These are phyloP conservation scores for Infundibulicybe gibba DNA, from an alignment of 768 basidiomycete species.

Conservation along the genomic window DNA sequence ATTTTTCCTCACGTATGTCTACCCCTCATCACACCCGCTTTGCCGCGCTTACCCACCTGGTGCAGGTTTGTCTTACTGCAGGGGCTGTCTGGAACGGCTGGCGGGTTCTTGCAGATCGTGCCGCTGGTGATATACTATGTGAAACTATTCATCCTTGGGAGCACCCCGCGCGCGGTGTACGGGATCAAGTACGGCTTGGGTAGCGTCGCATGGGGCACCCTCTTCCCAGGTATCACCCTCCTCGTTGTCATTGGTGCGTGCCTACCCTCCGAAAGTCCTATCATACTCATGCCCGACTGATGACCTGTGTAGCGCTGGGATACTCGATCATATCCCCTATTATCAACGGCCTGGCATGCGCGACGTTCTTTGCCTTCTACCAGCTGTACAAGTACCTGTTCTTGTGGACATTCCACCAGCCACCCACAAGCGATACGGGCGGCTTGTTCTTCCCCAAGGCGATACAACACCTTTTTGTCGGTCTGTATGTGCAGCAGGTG, in stretches of 20 bases:
- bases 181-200: constrained; percentile 74
- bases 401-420: constrained; percentile 75
- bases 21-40: not conserved
- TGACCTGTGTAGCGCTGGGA: constrained; percentile 53
- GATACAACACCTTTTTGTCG: constrained; percentile 89
- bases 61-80: constrained; percentile 73
- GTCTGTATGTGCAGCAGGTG: constrained; percentile 83
- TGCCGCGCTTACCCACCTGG: not conserved
- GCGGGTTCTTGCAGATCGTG: constrained; percentile 78
- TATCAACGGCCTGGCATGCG: constrained; percentile 85
- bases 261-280: too few species aligned
- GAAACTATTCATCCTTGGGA: constrained; percentile 82
- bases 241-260: constrained; percentile 79
- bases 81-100: constrained; percentile 75
- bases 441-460: constrained; percentile 96
- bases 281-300: too few species aligned
- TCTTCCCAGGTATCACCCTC: constrained; percentile 69
- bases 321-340: constrained; percentile 92
- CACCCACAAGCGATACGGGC: constrained; percentile 72
- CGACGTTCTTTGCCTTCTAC: constrained; percentile 83
- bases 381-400: constrained; percentile 85
- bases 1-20: constrained; percentile 81
- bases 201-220: constrained; percentile 73
- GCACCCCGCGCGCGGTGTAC: constrained; percentile 84
- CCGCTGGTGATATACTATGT: constrained; percentile 83